These are phyloP conservation scores for Hemisphaericaspora nanyangensis DNA, from an alignment of 805 yeast genomes.

Conservation along the genomic window DNA sequence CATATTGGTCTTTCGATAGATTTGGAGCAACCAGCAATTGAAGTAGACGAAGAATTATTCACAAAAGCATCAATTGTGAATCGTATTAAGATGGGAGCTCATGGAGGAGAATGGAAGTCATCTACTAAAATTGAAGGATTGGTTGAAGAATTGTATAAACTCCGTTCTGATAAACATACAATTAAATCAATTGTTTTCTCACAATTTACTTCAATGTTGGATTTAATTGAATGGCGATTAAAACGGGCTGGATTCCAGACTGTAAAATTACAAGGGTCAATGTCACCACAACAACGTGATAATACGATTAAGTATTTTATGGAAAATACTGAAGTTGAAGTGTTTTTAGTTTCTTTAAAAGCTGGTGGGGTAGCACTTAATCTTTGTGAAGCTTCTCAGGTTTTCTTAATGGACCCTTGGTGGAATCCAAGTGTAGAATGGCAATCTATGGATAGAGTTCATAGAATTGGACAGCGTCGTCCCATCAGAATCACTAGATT, in stretches of 20 bases:
- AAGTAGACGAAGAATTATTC: conserved; percentile 57
- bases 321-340: conserved; percentile 90
- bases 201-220: conserved; percentile 95
- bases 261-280: conserved; percentile 91
- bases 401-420: conserved; percentile 96
- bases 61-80: conserved; percentile 75
- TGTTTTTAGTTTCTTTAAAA: conserved; percentile 87
- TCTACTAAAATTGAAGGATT: conserved; percentile 96
- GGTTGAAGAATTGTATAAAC: conserved; percentile 84
- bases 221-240: conserved; percentile 92
- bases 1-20: conserved; percentile 92
- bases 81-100: conserved; percentile 71
- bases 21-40: conserved; percentile 78
- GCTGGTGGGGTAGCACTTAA: conserved; percentile 99
- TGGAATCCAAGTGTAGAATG: conserved; percentile 99
- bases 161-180: conserved; percentile 82
- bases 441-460: conserved; percentile 98
- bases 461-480: conserved; percentile 92
- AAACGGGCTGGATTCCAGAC: conserved; percentile 93
- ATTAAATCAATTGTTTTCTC: conserved; percentile 96
- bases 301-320: conserved; percentile 86
- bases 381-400: conserved; percentile 95
- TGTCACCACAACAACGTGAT: conserved; percentile 95
- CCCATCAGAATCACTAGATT: conserved; percentile 91
- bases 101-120: conserved; percentile 79